Evolutionary conservation across 441 rosid species (phyloP), one percentile per base, ranked within the genome.

Genomic region (Brassica balearica): DNA sequence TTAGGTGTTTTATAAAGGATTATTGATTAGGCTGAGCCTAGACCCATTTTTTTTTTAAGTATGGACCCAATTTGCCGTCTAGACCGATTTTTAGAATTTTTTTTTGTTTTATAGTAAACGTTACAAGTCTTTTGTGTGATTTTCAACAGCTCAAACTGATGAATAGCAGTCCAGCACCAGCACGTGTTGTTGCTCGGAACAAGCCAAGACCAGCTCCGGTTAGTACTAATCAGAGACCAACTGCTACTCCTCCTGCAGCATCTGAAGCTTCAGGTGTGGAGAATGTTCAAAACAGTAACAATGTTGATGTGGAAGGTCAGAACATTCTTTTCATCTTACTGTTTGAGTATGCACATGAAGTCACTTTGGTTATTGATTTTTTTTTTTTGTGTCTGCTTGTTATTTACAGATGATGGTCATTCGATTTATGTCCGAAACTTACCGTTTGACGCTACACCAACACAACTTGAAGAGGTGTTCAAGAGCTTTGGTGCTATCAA

Each of bases 391-490:
- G 27, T 25, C 59, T 61, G 61, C 25, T 38, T 12, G 43, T 38
- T 58, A 43, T 2, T 69, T 34, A 32, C 84, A 91, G 99, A 86
- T 82, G 93, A 90, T 84, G 96, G 98, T 73, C 80, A 83, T 74
- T 88, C 97, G 25, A 90, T 96, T 17, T 91, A 90, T 72, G 91
- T 93, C 8, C 87, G 96, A 53, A 96, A 91, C 85, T 87, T 96
- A 84, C 92, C 99, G 6, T 89, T 78, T 82, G 82, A 81, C 76
- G 91, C 97, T 67, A 93, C 97, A 46, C 88, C 85, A 65, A 79
- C 82, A 27, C 93, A 88, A 79, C 98, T 96, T 36, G 88, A 82
- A 77, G 92, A 90, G 65, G 85, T 80, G 72, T 96, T 96, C 78
- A 86, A 85, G 83, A 87, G 12, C 46, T 94, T 84, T 83, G 99